A percentile compares a stretch with the other conserved stretches of the same genome.
These are phyloP conservation scores for Jackrogersella multiformis DNA, from an alignment of 495 filamentous ascomycete genomes.

Conservation along the genomic window DNA sequence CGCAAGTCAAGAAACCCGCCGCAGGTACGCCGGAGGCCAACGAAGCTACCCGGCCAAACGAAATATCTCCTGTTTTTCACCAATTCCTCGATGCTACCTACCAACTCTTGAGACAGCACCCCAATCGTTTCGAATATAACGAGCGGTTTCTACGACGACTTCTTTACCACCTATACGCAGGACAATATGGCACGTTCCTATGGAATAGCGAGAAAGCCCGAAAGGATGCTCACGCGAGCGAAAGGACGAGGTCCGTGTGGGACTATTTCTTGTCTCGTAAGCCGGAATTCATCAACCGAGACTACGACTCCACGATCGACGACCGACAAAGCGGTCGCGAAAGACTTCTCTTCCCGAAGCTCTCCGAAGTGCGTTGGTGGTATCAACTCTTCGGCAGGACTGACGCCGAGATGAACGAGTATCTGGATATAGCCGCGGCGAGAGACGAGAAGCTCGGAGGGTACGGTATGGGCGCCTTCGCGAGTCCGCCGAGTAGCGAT, in stretches of 20 bases:
- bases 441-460: conserved; percentile 40
- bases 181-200: conserved; percentile 96
- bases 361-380: conserved; percentile 85
- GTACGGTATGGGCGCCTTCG: conserved; percentile 34
- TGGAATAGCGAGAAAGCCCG: conserved; percentile 95
- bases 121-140: conserved; percentile 95
- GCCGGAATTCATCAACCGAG: conserved; percentile 79
- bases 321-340: conserved; percentile 80
- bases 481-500: conserved; percentile 25
- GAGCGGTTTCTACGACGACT: conserved; percentile 91
- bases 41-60: conserved; percentile 69
- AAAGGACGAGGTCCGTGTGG: conserved; percentile 91
- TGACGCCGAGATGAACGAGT: conserved; percentile 92
- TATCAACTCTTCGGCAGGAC: conserved; percentile 82
- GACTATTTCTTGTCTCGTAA: conserved; percentile 87
- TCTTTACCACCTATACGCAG: conserved; percentile 93
- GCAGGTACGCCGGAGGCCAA: conserved; percentile 35
- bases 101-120: conserved; percentile 87
- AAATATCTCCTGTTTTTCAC: conserved; percentile 96
- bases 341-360: conserved; percentile 81
- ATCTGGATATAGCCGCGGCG: conserved; percentile 53
- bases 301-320: conserved; percentile 81
- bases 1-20: conserved; percentile 38
- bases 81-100: conserved; percentile 97
- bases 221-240: conserved; percentile 71